Evolutionary conservation across 2,329 filamentous ascomycete species (phyloP), one percentile per base, ranked within the genome.

Genomic region (Ophiosphaerella narmari): DNA sequence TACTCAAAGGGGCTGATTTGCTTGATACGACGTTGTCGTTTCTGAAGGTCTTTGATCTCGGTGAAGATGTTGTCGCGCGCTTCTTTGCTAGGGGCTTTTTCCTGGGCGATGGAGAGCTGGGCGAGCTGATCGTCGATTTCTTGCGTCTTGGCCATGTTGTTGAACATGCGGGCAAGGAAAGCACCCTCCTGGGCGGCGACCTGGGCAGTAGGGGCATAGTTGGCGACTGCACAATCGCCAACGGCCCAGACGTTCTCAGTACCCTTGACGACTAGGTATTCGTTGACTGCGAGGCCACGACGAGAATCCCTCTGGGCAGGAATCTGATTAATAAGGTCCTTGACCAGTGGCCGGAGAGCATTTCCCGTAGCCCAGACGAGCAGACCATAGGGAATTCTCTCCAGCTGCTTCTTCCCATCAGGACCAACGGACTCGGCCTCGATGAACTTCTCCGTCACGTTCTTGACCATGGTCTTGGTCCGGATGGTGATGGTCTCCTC

Each of bases 391-490:
- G 94, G 93, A 62, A 97, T 91, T 46, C 82, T 82, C 70, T 96
- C 84, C 33, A 85, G 77, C 62, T 87, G 81, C 81, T 96, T 97
- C 78, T 85, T 84, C 72, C 94, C 94, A 64, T 96, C 90, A 14
- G 92, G 87, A 44, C 85, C 84, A 47, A 85, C 87, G 43, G 86
- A 85, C 75, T 96, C 90, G 59, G 93, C 94, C 79, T 97, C 91
- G 68, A 99, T 93, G 71, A 85, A 87, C 77, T 89, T 95, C 67
- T 94, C 88, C 29, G 91, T 96, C 52, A 99, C 94, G 55, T 89
- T 92, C 84, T 97, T 97, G 74, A 99, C 94, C 87, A 96, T 95
- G 61, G 94, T 97, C 85, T 97, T 97, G 66, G 94, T 96, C 77
- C 90, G 89, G 78, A 99, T 96, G 65, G 90, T 87, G 72, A 99